These are phyloP conservation scores for Colletotrichum sojae DNA, from an alignment of 2,329 filamentous ascomycete species.

Conservation along the genomic window DNA sequence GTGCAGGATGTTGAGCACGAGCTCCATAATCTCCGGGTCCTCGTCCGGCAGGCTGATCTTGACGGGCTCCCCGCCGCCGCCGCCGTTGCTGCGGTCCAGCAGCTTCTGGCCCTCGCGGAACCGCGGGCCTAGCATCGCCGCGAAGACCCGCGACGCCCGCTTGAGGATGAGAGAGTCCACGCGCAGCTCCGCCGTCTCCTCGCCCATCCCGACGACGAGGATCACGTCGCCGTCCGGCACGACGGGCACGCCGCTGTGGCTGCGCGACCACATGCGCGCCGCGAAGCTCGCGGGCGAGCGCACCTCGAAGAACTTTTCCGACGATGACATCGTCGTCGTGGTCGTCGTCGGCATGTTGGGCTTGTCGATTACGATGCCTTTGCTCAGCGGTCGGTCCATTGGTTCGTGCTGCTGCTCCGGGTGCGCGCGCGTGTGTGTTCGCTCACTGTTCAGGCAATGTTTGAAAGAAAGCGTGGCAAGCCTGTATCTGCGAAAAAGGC, in stretches of 20 bases:
- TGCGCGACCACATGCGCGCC: constrained; percentile 40
- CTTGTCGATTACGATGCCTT: constrained; percentile 31
- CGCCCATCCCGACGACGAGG: constrained; percentile 43
- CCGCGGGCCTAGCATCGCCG: constrained; percentile 45
- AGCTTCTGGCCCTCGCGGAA: constrained; percentile 45
- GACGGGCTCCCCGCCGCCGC: constrained; percentile 22
- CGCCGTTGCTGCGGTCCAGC: constrained; percentile 17
- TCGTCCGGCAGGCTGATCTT: constrained; percentile 50
- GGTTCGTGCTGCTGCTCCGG: not conserved
- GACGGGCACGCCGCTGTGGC: constrained; percentile 29
- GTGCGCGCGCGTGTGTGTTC: not conserved
- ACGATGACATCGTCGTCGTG: constrained; percentile 12
- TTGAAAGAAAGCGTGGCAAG: no score
- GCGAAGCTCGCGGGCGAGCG: constrained; percentile 38
- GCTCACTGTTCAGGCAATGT: not conserved
- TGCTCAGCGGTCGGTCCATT: constrained; percentile 33
- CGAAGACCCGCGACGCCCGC: constrained; percentile 47
- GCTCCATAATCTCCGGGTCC: constrained; percentile 48
- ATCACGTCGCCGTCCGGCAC: constrained; percentile 43
- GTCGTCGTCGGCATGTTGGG: constrained; percentile 24
- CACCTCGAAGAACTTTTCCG: constrained; percentile 39
- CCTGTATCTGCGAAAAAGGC: not conserved
- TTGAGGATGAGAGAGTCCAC: constrained; percentile 44
- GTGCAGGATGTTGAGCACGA: constrained; percentile 52
- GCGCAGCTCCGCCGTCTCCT: constrained; percentile 35